Conservation (phyloP, 2,329 filamentous ascomycete genomes). For the Sporothrix mexicana region DNA sequence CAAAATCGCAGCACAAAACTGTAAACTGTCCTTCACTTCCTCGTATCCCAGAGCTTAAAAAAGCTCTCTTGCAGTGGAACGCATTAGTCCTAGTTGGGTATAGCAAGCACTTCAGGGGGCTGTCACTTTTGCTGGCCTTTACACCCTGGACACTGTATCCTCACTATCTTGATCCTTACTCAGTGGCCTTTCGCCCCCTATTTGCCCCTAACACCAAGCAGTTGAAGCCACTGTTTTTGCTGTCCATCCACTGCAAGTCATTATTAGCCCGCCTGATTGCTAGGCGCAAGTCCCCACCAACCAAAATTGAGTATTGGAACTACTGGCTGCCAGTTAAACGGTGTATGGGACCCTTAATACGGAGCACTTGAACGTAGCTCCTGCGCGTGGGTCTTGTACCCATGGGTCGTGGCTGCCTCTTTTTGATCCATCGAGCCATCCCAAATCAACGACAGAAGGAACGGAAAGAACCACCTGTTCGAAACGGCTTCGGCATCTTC, state of each 20-base stretch:
- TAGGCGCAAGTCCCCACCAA: not conserved
- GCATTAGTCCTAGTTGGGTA: conserved; percentile 8
- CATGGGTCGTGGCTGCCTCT: not conserved
- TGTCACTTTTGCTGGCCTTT: conserved; percentile 2
- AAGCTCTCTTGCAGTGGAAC: not conserved
- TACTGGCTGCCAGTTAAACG: not conserved
- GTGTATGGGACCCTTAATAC: not conserved
- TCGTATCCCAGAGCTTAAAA: not conserved
- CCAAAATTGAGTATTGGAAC: not conserved
- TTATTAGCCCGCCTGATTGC: not conserved
- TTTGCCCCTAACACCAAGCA: not conserved
- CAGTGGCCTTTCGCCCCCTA: conserved; percentile 5
- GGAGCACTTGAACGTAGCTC: not conserved
- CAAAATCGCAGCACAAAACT: not conserved
- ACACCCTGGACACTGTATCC: not conserved
- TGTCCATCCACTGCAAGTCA: conserved; percentile 12
- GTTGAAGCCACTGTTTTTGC: not conserved
- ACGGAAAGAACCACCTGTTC: conserved; percentile 32
- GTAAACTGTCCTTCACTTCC: not conserved
- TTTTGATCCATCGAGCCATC: not conserved
- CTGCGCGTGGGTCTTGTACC: conserved; percentile 7
- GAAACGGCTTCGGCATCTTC: conserved; percentile 25
- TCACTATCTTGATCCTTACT: not conserved
- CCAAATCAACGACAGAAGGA: not conserved
- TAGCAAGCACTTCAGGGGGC: not conserved